Evolutionary conservation across 768 basidiomycete genomes (phyloP).

Genomic region (Hygrocybe punicea): DNA sequence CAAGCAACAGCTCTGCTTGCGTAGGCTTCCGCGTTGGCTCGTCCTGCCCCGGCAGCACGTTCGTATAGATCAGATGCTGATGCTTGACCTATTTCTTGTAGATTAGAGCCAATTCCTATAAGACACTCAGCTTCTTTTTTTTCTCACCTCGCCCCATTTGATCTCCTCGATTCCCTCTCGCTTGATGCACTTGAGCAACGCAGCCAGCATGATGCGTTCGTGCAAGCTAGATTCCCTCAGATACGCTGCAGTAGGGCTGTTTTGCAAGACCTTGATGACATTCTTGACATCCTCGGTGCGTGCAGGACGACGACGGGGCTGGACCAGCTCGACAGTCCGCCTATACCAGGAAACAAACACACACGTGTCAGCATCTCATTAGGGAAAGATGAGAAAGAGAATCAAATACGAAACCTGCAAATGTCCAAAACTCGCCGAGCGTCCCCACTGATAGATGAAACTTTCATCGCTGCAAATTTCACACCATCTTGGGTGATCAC

Average conservation of each 20-base stretch:
- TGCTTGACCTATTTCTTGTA: constrained; percentile 52
- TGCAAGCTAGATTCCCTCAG: constrained; percentile 80
- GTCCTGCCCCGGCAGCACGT: constrained; percentile 55
- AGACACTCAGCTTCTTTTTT: no score
- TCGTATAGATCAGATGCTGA: constrained; percentile 71
- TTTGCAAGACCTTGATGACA: constrained; percentile 84
- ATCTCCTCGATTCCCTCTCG: constrained; percentile 86
- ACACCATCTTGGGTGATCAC: constrained; percentile 70
- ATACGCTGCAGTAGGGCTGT: constrained; percentile 84
- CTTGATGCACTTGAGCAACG: constrained; percentile 76
- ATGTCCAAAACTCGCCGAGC: constrained; percentile 91
- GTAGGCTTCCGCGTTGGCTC: constrained; percentile 60
- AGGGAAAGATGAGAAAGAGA: constrained; percentile 6
- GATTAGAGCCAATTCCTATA: not conserved
- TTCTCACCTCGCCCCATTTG: constrained; percentile 73
- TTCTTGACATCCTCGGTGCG: constrained; percentile 68
- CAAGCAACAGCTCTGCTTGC: constrained; percentile 57
- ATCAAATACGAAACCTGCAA: constrained; percentile 79
- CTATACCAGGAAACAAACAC: constrained; percentile 32
- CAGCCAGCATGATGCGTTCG: constrained; percentile 83
- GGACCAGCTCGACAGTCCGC: constrained; percentile 80
- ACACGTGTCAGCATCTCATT: not conserved
- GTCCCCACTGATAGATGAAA: constrained; percentile 82
- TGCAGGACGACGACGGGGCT: constrained; percentile 49
- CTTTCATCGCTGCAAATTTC: constrained; percentile 74